These are phyloP conservation scores for Diophrys sp. DNA, from an alignment of 73 alveolate genomes.

Conservation along the genomic window DNA sequence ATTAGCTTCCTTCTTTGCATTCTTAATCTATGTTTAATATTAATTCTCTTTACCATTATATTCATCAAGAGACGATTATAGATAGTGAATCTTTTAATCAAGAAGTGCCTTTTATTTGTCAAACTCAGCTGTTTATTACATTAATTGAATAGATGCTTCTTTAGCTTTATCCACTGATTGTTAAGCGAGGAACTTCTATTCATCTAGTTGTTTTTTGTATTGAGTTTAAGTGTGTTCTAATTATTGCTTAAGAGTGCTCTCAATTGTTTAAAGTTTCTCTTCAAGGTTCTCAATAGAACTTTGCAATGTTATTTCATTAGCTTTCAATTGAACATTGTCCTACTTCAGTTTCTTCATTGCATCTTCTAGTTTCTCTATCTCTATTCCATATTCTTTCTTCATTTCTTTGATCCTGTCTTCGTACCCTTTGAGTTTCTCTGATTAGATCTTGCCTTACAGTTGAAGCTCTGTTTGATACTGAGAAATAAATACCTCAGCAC, in stretches of 20 bases:
- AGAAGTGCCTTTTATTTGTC: constrained; percentile 68
- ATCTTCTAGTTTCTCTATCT: neutral
- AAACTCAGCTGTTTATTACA: constrained; percentile 44
- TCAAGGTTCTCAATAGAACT: constrained; percentile 57
- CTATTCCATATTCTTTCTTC: constrained; percentile 18
- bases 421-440: constrained; percentile 40
- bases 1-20: constrained; percentile 27
- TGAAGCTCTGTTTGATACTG: constrained; percentile 60
- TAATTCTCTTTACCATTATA: constrained; percentile 25
- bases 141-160: constrained; percentile 34
- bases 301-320: constrained; percentile 72
- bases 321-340: constrained; percentile 55
- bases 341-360: neutral
- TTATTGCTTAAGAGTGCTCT: constrained; percentile 48
- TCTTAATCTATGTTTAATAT: constrained; percentile 17
- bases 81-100: constrained; percentile 50
- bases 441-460: constrained; percentile 52
- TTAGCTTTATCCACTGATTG: constrained; percentile 40
- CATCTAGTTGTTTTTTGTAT: constrained; percentile 47
- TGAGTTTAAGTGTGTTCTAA: constrained; percentile 26
- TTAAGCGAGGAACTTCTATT: neutral
- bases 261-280: constrained; percentile 32
- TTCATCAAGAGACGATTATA: constrained; percentile 36
- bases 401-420: constrained; percentile 28
- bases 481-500: constrained; percentile 66